Evolutionary conservation across 1,139 yeast species (phyloP).

Genomic region (Diutina scorzettiae): DNA sequence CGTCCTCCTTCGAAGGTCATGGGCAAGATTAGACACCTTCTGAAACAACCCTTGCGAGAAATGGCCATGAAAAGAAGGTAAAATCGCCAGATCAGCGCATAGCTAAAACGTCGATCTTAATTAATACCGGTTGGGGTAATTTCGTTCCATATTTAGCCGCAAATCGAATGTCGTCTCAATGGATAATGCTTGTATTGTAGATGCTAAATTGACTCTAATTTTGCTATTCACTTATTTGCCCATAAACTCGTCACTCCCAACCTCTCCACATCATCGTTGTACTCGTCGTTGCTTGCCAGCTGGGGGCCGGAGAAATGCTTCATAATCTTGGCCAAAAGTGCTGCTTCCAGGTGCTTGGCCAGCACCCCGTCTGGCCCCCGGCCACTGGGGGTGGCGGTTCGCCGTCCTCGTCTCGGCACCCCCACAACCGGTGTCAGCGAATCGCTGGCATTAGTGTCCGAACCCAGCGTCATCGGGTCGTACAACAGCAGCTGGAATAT

Average conservation of each 20-base stretch:
- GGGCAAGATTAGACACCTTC: too few species aligned
- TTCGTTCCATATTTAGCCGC: too few species aligned
- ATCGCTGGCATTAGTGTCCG: slow-evolving; percentile 22
- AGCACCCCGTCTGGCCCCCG: not conserved
- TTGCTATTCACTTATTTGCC: slow-evolving; percentile 19
- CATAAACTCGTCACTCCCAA: slow-evolving; percentile 29
- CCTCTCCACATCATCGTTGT: slow-evolving; percentile 22
- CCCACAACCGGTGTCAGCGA: not conserved
- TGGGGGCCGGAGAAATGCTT: slow-evolving; percentile 34
- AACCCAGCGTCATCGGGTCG: slow-evolving; percentile 29
- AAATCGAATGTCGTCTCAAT: too few species aligned
- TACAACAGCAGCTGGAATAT: slow-evolving; percentile 31
- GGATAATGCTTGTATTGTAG: too few species aligned
- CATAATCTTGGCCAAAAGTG: slow-evolving; percentile 31
- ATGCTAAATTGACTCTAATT: too few species aligned
- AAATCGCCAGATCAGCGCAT: too few species aligned
- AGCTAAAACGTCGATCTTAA: too few species aligned
- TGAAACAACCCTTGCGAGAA: too few species aligned
- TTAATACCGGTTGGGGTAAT: too few species aligned
- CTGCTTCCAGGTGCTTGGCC: slow-evolving; percentile 22
- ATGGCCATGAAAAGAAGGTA: too few species aligned
- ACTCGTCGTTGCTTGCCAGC: slow-evolving; percentile 23
- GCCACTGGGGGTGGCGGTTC: not conserved
- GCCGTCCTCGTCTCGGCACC: not conserved
- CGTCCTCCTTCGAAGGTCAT: too few species aligned